Base-by-base conservation (phyloP, 495 filamentous ascomycete species). In the Achaetomiella virescens region DNA sequence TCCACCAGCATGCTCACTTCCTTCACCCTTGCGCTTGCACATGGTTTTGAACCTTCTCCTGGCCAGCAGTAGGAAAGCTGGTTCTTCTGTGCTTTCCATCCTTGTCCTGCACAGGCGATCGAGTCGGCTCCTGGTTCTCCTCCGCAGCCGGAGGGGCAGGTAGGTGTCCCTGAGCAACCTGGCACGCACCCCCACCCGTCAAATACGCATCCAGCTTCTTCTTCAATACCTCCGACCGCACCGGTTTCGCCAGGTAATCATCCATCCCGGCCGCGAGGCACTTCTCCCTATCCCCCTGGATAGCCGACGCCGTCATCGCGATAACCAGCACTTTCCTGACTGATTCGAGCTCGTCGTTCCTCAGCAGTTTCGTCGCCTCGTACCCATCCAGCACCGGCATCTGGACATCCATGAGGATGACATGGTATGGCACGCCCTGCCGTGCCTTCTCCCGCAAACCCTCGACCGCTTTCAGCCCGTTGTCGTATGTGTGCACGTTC, bases 331-430 rank as follows among this genome's bases (percentile, higher is more conserved):
- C 81, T 41, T 85, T 81, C 40, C 86, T 80, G 2, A 96, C 89
- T 6, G 78, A 77, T 1, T 87, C 83, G 44, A 89, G 83, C 0
- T 80, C 69, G 69, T 95, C 88, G 43, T 81, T 79, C 3, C 91
- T 83, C 42, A 96, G 81, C 47, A 87, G 78, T 48, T 86, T 85
- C 0, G 91, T 96, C 11, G 90, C 90, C 65, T 95, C 87, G 70
- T 96, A 96, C n/a, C 91, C 91, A 65, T 96, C 91, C 1, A 95
- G 79, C 7, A 91, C 83, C 1, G 91, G 91, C 91, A 96, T 96
- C 73, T 95, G 90, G 29, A 92, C 89, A 67, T 96, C 91, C 91
- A 96, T 96, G 25, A 96, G 77, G 18, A 95, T 87, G 22, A 96
- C 79, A 63, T 87, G 84, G 64, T 84, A 87, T 1, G 91, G 90